Base-by-base conservation (phyloP, 768 basidiomycete genomes). In the Gautieria morchelliformis region DNA sequence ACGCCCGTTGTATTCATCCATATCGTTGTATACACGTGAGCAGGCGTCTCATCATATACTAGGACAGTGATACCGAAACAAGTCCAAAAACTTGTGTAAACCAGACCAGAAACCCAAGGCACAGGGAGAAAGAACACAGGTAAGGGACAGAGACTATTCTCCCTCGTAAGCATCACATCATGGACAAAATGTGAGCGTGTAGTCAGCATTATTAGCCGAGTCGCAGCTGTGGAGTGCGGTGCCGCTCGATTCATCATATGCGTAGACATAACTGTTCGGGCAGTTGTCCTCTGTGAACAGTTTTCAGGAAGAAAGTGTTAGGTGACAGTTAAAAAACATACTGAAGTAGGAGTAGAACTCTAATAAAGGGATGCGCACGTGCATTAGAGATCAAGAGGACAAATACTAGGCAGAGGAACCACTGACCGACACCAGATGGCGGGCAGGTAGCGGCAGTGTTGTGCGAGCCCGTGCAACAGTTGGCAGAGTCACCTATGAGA, bases 391-490 rank as follows among this genome's bases (percentile, higher is more conserved):
- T n/a, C n/a, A n/a, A n/a, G n/a, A n/a, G n/a, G n/a, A n/a, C n/a
- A n/a, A n/a, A n/a, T n/a, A n/a, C n/a, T n/a, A n/a, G n/a, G n/a
- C n/a, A n/a, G 20, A 40, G 8, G 17, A 27, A 12, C 1, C 15
- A 57, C 56, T 33, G 9, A 57, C 56, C 56, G 22, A 75, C 72
- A 20, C 71, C 72, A 4, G 78, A 78, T 12, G 71, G 60, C 14
- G 82, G 83, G 66, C 84, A 86, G 0, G 82, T 84, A 10, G 63
- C 67, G 1, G 81, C 67, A 5, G 79, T 82, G 66, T 67, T 69
- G 68, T 77, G 71, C 42, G 65, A 67, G 10, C 85, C 85, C 15
- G 77, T 77, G 71, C 85, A 87, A 67, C 85, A 86, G 63, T 85
- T 83, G 5, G 74, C 67, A 22, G 82, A 83, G 69, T 86, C 77